phyloP scores from a whole-genome alignment of 2,329 filamentous ascomycete genomes.

The Mycosphaerella arachidis region DNA sequence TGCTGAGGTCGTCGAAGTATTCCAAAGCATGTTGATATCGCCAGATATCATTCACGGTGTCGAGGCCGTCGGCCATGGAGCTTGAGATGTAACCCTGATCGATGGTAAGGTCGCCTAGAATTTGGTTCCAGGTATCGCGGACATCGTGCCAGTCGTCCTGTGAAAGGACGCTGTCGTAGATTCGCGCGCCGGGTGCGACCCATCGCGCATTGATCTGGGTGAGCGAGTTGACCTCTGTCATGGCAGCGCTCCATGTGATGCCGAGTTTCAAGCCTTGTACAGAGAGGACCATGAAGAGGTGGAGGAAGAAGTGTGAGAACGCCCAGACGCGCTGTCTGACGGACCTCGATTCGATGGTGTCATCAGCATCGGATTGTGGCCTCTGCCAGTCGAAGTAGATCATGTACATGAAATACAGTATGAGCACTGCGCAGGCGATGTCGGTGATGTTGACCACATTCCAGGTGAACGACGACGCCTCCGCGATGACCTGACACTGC shows the following conservation, averaged over 20 bases:
- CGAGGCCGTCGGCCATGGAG: not conserved
- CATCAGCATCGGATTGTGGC: conserved; percentile 5
- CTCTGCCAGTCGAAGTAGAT: conserved; percentile 23
- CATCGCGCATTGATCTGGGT: conserved; percentile 8
- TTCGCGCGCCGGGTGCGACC: not conserved
- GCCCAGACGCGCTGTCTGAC: conserved; percentile 25
- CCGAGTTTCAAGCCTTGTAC: conserved; percentile 30
- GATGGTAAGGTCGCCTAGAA: not conserved
- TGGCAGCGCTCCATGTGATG: conserved; percentile 31
- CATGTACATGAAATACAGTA: conserved; percentile 31
- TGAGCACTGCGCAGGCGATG: conserved; percentile 32
- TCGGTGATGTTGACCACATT: conserved; percentile 29
- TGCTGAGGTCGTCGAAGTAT: not conserved
- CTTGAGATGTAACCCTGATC: not conserved
- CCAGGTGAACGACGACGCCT: conserved; percentile 21
- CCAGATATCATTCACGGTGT: not conserved
- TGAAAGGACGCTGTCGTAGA: conserved; percentile 1
- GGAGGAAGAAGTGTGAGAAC: conserved; percentile 24
- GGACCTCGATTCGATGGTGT: conserved; percentile 19
- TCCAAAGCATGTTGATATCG: not conserved
- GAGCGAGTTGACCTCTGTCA: conserved; percentile 9
- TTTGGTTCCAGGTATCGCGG: not conserved
- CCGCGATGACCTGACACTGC: conserved; percentile 34
- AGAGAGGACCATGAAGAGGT: conserved; percentile 18
- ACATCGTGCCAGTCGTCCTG: not conserved